Conservation (phyloP, 1,284 basidiomycete genomes). For the Fomitiporia mediterranea region DNA sequence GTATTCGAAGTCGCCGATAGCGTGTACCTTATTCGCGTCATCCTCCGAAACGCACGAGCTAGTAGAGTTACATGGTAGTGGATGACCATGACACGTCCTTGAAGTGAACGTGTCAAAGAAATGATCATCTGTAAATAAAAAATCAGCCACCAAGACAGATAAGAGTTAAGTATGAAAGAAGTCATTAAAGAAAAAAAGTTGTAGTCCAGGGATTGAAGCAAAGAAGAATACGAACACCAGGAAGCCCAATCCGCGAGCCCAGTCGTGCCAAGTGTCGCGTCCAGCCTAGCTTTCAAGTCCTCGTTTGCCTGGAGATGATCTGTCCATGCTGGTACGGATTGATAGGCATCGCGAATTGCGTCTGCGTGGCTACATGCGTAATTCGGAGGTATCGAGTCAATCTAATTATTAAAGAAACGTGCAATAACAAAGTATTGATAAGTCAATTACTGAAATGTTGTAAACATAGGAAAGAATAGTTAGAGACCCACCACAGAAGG, state of each 20-base stretch:
- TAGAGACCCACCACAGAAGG: constrained; percentile 33
- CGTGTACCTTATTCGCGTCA: constrained; percentile 42
- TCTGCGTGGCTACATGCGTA: constrained; percentile 46
- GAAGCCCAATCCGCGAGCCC: constrained; percentile 41
- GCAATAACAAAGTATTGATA: neutral
- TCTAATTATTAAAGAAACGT: constrained; percentile 29
- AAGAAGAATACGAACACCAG: constrained; percentile 34
- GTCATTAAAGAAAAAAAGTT: too few relatives aligned
- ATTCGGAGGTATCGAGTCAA: constrained; percentile 46
- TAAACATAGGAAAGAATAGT: too few relatives aligned
- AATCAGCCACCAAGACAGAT: neutral
- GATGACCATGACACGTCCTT: constrained; percentile 44
- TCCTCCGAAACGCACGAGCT: constrained; percentile 40
- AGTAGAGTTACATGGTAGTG: constrained; percentile 44
- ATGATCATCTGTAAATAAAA: constrained; percentile 33
- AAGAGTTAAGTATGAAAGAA: too few relatives aligned
- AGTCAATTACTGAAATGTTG: neutral
- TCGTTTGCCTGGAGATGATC: constrained; percentile 42
- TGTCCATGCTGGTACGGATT: constrained; percentile 46
- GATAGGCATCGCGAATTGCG: constrained; percentile 39
- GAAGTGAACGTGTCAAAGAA: constrained; percentile 49
- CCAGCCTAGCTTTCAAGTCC: constrained; percentile 38
- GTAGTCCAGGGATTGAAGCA: neutral
- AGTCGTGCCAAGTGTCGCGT: constrained; percentile 41
- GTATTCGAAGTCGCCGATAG: constrained; percentile 44